A percentile compares a stretch with the other conserved stretches of the same genome.
phyloP scores from a whole-genome alignment of 1,284 basidiomycete species.

The Lignosus rhinocerotis region DNA sequence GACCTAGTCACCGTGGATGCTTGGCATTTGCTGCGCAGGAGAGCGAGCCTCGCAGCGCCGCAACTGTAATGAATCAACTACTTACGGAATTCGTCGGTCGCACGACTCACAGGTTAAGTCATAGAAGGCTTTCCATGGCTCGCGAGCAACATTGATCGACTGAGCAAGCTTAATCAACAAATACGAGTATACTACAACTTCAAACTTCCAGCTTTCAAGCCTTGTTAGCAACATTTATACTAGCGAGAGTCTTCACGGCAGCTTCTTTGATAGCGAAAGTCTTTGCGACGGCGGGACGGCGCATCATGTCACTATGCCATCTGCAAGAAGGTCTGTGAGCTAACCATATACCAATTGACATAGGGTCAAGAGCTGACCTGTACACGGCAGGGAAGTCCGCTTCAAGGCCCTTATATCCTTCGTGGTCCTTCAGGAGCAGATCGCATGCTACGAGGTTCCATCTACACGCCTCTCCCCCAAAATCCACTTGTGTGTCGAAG shows the following conservation, averaged over 20 bases:
- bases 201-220: background rate
- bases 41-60: background rate
- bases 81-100: no score
- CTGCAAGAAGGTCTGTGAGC: background rate
- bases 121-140: no score
- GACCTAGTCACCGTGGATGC: background rate
- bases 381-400: constrained; percentile 15
- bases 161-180: no score
- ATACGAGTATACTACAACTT: background rate
- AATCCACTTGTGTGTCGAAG: background rate
- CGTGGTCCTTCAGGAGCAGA: constrained; percentile 1
- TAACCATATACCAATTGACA: background rate
- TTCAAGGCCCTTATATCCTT: constrained; percentile 9
- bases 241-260: background rate
- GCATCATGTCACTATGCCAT: background rate
- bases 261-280: background rate
- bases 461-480: background rate
- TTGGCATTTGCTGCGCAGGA: background rate
- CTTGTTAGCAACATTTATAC: background rate
- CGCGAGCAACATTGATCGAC: no score
- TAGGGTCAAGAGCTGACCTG: background rate
- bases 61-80: no score
- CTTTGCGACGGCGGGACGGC: background rate
- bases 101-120: no score
- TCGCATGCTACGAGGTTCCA: constrained; percentile 6